Conservation (phyloP, 768 basidiomycete species). For the Amanita rimosa region DNA sequence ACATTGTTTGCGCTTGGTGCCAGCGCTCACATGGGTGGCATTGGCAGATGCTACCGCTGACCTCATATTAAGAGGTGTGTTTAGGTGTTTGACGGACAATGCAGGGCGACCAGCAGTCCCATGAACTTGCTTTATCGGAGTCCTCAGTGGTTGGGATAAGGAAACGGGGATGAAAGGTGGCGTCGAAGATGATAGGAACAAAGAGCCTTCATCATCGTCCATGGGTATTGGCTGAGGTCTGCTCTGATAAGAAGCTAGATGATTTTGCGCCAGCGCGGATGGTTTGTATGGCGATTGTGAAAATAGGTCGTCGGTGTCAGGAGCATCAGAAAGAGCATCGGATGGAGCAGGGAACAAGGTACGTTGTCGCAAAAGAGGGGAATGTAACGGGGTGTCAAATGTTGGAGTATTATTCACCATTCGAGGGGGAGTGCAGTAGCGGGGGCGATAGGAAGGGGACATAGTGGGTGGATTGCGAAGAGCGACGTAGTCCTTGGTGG, state of each 20-base stretch:
- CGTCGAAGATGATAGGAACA: conserved; percentile 36
- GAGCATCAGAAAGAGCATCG: conserved; percentile 14
- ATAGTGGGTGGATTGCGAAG: conserved; percentile 19
- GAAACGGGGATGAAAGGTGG: conserved; percentile 32
- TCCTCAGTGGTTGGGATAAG: conserved; percentile 40
- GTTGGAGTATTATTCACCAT: conserved; percentile 18
- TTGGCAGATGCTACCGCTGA: conserved; percentile 13
- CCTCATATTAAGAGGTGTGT: conserved; percentile 12
- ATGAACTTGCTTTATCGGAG: conserved; percentile 45
- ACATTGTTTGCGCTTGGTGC: conserved; percentile 59
- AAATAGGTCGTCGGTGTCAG: conserved; percentile 40
- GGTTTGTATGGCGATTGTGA: conserved; percentile 41
- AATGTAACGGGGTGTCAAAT: conserved; percentile 49
- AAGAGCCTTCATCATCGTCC: conserved; percentile 46
- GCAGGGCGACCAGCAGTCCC: conserved; percentile 28
- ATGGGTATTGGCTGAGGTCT: conserved; percentile 22
- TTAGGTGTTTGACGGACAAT: conserved; percentile 25
- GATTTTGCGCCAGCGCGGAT: conserved; percentile 17
- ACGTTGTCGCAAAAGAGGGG: conserved; percentile 44
- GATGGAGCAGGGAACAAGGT: conserved; percentile 21
- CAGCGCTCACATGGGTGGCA: conserved; percentile 26
- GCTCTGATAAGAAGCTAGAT: background rate
- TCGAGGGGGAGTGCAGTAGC: conserved; percentile 25
- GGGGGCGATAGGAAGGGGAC: conserved; percentile 24
- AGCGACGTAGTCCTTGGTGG: conserved; percentile 26